A percentile compares a stretch with the other conserved stretches of the same genome.
These are phyloP conservation scores for Cystobasidiaceae sp. DNA, from an alignment of 1,284 basidiomycete species.

Conservation along the genomic window DNA sequence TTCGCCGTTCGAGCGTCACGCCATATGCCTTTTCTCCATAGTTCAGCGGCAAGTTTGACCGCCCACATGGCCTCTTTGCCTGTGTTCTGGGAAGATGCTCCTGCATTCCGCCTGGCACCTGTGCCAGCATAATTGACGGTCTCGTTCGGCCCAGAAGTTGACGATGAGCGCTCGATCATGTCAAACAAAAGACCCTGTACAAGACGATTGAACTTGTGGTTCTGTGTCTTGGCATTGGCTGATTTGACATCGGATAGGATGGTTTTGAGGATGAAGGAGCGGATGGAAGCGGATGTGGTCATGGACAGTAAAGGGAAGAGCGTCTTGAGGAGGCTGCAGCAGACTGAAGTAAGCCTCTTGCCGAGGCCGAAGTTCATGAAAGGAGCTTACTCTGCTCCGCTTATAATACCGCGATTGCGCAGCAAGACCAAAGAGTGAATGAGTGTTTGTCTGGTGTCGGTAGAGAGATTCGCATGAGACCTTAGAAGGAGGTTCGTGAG, in stretches of 20 bases:
- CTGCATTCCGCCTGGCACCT: conserved; percentile 44
- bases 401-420: conserved; percentile 84
- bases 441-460: conserved; percentile 73
- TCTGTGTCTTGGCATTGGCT: conserved; percentile 81
- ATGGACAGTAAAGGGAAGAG: conserved; percentile 90
- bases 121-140: conserved; percentile 23
- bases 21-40: conserved; percentile 95
- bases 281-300: conserved; percentile 75
- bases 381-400: conserved; percentile 74
- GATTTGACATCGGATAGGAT: conserved; percentile 93
- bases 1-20: conserved; percentile 87
- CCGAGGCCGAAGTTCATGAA: neutral
- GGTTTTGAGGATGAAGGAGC: conserved; percentile 82
- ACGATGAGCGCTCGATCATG: conserved; percentile 72
- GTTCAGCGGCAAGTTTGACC: conserved; percentile 83
- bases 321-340: conserved; percentile 70
- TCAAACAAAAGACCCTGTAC: conserved; percentile 94
- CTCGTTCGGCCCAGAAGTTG: conserved; percentile 9
- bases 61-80: conserved; percentile 97
- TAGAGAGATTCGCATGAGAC: conserved; percentile 64
- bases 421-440: conserved; percentile 88
- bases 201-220: conserved; percentile 92
- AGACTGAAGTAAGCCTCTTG: neutral
- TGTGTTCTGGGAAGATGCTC: conserved; percentile 49
- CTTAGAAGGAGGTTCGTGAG: conserved; percentile 67